Evolutionary conservation across 371 early-diverging fungal species (phyloP).

Genomic region (Saksenaea oblongispora): DNA sequence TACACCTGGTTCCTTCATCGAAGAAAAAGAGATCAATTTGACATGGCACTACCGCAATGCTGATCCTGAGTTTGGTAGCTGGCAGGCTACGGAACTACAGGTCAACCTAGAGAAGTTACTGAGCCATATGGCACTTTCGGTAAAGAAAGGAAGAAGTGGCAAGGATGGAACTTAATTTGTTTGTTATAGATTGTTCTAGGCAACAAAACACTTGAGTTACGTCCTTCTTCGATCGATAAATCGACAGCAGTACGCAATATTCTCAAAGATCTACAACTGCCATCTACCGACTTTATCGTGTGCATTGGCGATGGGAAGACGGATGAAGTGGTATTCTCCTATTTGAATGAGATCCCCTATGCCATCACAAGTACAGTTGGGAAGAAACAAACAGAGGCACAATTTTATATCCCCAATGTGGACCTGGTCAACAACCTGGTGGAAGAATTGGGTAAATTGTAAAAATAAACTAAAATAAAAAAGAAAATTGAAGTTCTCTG

Average conservation of each 20-base stretch:
- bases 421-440: constrained; percentile 64
- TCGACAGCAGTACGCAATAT: constrained; percentile 87
- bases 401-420: constrained; percentile 77
- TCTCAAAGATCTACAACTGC: constrained; percentile 67
- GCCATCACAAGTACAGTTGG: constrained; percentile 91
- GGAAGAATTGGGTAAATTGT: constrained; percentile 43
- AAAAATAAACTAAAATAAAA: constrained; percentile 6
- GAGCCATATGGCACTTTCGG: constrained; percentile 90
- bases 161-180: background rate
- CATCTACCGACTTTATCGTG: constrained; percentile 70
- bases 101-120: constrained; percentile 93
- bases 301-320: constrained; percentile 94
- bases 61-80: constrained; percentile 85
- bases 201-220: constrained; percentile 92
- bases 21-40: constrained; percentile 87
- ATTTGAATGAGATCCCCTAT: constrained; percentile 66
- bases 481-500: constrained; percentile 14
- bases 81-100: constrained; percentile 81
- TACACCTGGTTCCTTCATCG: constrained; percentile 92
- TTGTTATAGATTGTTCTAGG: constrained; percentile 79
- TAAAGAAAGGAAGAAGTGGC: constrained; percentile 25
- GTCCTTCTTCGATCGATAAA: constrained; percentile 92
- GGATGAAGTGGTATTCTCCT: constrained; percentile 87
- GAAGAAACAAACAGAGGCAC: constrained; percentile 94
- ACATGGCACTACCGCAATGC: constrained; percentile 95